phyloP scores from a whole-genome alignment of 352 stramenopile genomes.

The Hyaloperonospora arabidopsidis region DNA sequence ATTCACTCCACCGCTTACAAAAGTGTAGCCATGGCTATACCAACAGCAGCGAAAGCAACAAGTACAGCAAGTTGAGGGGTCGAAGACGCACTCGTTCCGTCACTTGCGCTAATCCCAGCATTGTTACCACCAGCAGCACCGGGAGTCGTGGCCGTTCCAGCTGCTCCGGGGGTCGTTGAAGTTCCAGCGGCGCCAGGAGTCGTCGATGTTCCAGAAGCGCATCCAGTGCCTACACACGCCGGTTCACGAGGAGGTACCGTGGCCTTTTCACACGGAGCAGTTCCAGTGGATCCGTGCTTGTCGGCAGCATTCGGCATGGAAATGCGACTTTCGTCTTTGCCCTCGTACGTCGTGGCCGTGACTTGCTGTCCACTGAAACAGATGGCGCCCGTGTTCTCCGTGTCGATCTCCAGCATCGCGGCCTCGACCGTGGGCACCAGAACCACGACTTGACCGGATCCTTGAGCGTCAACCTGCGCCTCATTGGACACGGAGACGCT shows the following conservation, averaged over 20 bases:
- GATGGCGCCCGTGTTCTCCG: conserved; percentile 19
- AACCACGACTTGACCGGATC: conserved; percentile 13
- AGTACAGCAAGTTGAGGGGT: too few species aligned
- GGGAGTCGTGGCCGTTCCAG: too few species aligned
- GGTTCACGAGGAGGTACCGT: conserved; percentile 21
- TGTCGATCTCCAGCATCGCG: conserved; percentile 17
- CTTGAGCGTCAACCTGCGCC: conserved; percentile 16
- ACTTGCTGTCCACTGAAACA: conserved; percentile 19
- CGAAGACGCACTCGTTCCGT: too few species aligned
- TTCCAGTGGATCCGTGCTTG: conserved; percentile 26
- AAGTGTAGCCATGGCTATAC: too few species aligned
- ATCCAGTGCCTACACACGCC: conserved; percentile 5
- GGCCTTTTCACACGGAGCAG: conserved; percentile 14
- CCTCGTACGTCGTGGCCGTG: conserved; percentile 19
- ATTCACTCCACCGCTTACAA: too few species aligned
- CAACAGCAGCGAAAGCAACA: too few species aligned
- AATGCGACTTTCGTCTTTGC: conserved; percentile 18
- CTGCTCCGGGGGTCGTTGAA: too few species aligned
- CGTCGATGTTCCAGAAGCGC: too few species aligned
- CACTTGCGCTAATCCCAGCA: too few species aligned
- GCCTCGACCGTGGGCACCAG: conserved; percentile 19
- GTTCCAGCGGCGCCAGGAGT: too few species aligned
- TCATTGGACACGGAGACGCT: conserved; percentile 19
- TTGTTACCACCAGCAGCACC: too few species aligned
- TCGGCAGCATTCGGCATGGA: conserved; percentile 29